Evolutionary conservation across 2,329 filamentous ascomycete species (phyloP).

Genomic region (Trichoderma cornu-damae): DNA sequence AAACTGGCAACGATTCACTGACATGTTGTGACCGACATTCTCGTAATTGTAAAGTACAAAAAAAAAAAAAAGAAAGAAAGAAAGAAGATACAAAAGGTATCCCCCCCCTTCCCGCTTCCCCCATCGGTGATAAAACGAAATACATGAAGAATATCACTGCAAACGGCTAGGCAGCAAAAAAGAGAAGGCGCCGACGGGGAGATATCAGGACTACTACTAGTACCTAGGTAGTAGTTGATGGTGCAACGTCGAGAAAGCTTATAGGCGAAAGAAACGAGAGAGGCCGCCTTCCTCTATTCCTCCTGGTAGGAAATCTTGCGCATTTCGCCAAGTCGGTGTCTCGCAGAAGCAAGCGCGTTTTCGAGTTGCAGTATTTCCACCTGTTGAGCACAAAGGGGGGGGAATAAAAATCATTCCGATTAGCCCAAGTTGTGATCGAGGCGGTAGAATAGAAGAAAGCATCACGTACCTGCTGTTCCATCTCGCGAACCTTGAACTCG

Average conservation of each 20-base stretch:
- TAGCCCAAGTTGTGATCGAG: neutral
- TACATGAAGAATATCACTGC: neutral
- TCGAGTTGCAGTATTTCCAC: constrained; percentile 96
- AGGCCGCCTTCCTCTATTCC: constrained; percentile 41
- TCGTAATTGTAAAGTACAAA: neutral
- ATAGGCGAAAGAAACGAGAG: no score
- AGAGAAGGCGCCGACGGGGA: no score
- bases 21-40: neutral
- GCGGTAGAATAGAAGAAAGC: neutral
- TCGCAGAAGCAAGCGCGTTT: constrained; percentile 73
- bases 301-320: constrained; percentile 93
- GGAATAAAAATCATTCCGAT: neutral
- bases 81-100: neutral
- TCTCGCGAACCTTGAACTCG: constrained; percentile 97
- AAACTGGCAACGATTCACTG: neutral
- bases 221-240: no score
- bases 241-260: neutral
- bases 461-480: constrained; percentile 89
- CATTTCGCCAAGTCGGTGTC: constrained; percentile 90
- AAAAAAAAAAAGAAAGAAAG: neutral
- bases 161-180: neutral
- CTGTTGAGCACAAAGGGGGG: constrained; percentile 49
- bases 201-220: neutral
- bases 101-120: no score
- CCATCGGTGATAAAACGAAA: neutral